Percentiles rank a stretch among this genome's conserved stretches.
Evolutionary conservation across 257 asterid species (phyloP).

Genomic region (Schizonepeta tenuifolia): DNA sequence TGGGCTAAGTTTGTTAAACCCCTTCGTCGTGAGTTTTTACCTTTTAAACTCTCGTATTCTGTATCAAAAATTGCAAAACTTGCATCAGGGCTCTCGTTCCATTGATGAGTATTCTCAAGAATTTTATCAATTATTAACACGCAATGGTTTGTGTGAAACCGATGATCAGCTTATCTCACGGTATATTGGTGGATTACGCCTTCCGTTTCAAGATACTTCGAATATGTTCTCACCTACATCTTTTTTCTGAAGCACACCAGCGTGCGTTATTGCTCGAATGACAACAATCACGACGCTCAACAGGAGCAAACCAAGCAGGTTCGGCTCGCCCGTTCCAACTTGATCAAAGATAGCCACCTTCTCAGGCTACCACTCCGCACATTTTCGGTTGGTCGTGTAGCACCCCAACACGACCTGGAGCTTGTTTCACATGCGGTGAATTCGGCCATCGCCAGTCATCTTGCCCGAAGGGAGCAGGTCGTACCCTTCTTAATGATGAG

Average conservation of each 20-base stretch:
- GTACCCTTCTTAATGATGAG: not conserved
- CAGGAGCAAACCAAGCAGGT: not conserved
- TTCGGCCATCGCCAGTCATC: not conserved
- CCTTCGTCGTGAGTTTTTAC: not conserved
- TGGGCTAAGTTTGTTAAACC: not conserved
- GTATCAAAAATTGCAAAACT: not conserved
- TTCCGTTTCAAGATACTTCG: not conserved
- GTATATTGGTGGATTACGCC: not conserved
- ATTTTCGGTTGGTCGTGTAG: not conserved
- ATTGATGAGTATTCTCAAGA: too few relatives aligned
- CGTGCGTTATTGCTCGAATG: not conserved
- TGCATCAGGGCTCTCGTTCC: too few relatives aligned
- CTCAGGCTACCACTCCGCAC: not conserved
- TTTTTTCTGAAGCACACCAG: not conserved
- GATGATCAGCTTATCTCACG: not conserved
- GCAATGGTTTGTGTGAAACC: not conserved
- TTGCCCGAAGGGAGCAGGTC: not conserved
- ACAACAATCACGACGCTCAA: not conserved
- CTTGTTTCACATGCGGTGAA: not conserved
- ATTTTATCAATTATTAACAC: not conserved
- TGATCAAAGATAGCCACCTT: not conserved
- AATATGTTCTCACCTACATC: not conserved
- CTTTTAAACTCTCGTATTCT: not conserved
- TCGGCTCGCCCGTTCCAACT: not conserved
- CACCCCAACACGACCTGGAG: not conserved